A percentile compares a stretch with the other conserved stretches of the same genome.
Conservation (phyloP, 2,329 filamentous ascomycete genomes). For the Lachnellula cervina region DNA sequence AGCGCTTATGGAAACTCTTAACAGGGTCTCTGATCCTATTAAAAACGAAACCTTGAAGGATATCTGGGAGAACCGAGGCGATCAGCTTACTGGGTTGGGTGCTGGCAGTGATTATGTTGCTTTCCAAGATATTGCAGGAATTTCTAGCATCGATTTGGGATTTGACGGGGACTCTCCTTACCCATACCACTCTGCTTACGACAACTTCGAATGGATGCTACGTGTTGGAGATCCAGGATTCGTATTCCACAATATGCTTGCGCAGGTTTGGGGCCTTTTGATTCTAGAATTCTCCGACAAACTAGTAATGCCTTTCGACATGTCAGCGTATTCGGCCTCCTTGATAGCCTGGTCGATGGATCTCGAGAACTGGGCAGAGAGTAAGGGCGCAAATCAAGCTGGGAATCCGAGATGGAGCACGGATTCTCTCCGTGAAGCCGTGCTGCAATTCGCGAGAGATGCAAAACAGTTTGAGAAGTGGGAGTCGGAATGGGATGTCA, state of each 20-base stretch:
- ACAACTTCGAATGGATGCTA: conserved; percentile 83
- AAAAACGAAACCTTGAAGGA: conserved; percentile 67
- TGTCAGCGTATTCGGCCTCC: conserved; percentile 65
- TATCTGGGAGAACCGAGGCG: conserved; percentile 66
- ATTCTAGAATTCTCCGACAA: conserved; percentile 79
- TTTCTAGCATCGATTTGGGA: conserved; percentile 77
- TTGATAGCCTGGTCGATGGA: conserved; percentile 62
- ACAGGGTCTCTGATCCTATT: conserved; percentile 67
- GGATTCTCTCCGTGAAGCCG: conserved; percentile 57
- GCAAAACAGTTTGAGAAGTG: conserved; percentile 67
- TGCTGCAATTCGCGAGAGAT: conserved; percentile 53
- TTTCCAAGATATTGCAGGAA: conserved; percentile 88
- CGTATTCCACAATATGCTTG: conserved; percentile 71
- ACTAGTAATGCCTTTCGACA: conserved; percentile 76
- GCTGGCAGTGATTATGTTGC: conserved; percentile 79
- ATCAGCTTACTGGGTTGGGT: conserved; percentile 62
- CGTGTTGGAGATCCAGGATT: conserved; percentile 78
- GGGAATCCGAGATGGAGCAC: conserved; percentile 34
- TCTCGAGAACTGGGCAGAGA: conserved; percentile 60
- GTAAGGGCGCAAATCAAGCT: conserved; percentile 50
- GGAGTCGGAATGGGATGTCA: conserved; percentile 71
- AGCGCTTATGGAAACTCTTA: conserved; percentile 66
- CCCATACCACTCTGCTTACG: conserved; percentile 81
- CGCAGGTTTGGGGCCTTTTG: conserved; percentile 75
- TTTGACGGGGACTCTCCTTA: conserved; percentile 59